Evolutionary conservation across 176 grass and related monocot genomes (phyloP).

Genomic region (Cocos nucifera): DNA sequence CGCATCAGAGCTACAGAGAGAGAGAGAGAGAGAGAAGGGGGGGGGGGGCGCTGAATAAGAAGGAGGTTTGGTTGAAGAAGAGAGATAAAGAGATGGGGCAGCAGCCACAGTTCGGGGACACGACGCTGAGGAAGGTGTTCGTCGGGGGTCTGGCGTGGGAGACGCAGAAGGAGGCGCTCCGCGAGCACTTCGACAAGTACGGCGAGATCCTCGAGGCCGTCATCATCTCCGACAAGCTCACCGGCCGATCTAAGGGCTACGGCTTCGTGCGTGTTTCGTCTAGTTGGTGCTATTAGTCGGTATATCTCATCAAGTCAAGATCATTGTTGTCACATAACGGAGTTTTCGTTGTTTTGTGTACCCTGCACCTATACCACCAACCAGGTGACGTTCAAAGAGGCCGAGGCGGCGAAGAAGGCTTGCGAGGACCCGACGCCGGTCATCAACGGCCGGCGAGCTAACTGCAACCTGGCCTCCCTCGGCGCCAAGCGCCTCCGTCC

Average conservation of each 20-base stretch:
- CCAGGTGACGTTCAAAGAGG: constrained; percentile 95
- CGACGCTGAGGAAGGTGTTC: constrained; percentile 39
- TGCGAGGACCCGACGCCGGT: constrained; percentile 86
- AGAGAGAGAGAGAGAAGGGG: too few species aligned
- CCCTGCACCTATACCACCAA: too few species aligned
- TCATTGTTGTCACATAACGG: too few species aligned
- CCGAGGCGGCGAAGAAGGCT: constrained; percentile 86
- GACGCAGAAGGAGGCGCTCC: constrained; percentile 2
- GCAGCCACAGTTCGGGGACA: constrained; percentile 56
- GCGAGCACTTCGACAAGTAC: constrained; percentile 10
- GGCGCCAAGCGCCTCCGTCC: constrained; percentile 75
- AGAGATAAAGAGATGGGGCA: constrained; percentile 2
- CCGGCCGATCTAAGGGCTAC: constrained; percentile 98
- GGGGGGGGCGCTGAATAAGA: too few species aligned
- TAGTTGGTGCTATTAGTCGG: too few species aligned
- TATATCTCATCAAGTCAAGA: too few species aligned
- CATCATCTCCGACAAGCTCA: constrained; percentile 98
- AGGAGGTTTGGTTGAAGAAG: too few species aligned
- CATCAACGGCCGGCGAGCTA: constrained; percentile 96
- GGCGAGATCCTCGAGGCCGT: constrained; percentile 67
- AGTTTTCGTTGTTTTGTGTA: too few species aligned
- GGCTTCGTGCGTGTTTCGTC: constrained; percentile 48
- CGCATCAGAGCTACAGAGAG: constrained; percentile 18
- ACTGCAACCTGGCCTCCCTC: constrained; percentile 96
- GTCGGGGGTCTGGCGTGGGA: constrained; percentile 18